Evolutionary conservation across 148 eudicot species (phyloP).

Genomic region (Fallopia convolvulus): DNA sequence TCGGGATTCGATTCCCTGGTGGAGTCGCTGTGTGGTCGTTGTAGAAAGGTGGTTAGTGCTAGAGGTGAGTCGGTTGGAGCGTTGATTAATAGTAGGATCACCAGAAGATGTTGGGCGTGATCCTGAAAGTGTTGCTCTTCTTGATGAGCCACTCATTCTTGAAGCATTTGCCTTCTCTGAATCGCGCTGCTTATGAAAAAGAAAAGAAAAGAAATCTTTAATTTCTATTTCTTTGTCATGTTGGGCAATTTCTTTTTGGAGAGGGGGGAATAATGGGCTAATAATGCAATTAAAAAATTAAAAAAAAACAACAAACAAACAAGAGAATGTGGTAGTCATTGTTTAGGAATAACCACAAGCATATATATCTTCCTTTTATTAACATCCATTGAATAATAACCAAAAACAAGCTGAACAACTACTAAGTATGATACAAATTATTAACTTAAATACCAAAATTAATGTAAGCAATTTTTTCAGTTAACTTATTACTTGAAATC

Average conservation of each 20-base stretch:
- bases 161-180: constrained; percentile 50
- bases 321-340: not conserved
- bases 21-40: constrained; percentile 40
- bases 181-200: constrained; percentile 41
- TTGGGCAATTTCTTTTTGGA: not conserved
- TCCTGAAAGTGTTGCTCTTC: constrained; percentile 45
- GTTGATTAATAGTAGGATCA: constrained; percentile 33
- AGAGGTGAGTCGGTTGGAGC: constrained; percentile 33
- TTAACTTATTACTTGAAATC: too few relatives aligned
- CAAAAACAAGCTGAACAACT: too few relatives aligned
- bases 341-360: not conserved
- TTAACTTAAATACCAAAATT: too few relatives aligned
- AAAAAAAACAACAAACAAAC: not conserved
- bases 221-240: not conserved
- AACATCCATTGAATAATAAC: too few relatives aligned
- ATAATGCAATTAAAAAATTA: not conserved
- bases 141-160: constrained; percentile 54
- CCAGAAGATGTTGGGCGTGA: constrained; percentile 48
- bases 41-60: constrained; percentile 40
- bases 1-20: constrained; percentile 38
- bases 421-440: too few relatives aligned
- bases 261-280: not conserved
- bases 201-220: not conserved
- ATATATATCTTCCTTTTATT: too few relatives aligned
- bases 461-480: too few relatives aligned